phyloP scores from a whole-genome alignment of 805 yeast genomes.

The Diddensiella caesifluorescens region DNA sequence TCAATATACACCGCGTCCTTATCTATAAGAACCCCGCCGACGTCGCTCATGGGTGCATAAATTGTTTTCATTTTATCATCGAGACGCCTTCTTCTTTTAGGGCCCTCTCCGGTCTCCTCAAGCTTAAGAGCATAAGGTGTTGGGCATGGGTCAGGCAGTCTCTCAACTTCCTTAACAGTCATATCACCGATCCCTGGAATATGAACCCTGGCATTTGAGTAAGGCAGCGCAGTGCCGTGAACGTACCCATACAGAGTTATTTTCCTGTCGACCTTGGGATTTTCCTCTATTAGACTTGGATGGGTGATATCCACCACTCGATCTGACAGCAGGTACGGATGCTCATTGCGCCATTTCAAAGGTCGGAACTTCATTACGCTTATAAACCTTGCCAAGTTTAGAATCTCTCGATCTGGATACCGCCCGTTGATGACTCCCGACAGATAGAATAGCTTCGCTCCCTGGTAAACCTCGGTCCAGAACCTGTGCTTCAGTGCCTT shows the following conservation, averaged over 20 bases:
- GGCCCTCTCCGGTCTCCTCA: slow-evolving; percentile 52
- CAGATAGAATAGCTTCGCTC: slow-evolving; percentile 90
- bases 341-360: slow-evolving; percentile 98
- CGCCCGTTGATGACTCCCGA: slow-evolving; percentile 96
- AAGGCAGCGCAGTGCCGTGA: slow-evolving; percentile 84
- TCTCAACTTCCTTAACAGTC: slow-evolving; percentile 68
- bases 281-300: slow-evolving; percentile 71
- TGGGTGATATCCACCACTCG: slow-evolving; percentile 92
- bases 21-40: slow-evolving; percentile 96
- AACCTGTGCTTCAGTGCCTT: slow-evolving; percentile 88
- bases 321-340: slow-evolving; percentile 88
- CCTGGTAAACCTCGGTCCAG: slow-evolving; percentile 99
- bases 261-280: slow-evolving; percentile 81
- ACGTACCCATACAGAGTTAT: slow-evolving; percentile 90
- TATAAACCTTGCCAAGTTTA: slow-evolving; percentile 85
- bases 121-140: slow-evolving; percentile 89
- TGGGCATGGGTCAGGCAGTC: slow-evolving; percentile 97
- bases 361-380: slow-evolving; percentile 98
- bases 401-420: slow-evolving; percentile 93
- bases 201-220: slow-evolving; percentile 69
- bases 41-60: slow-evolving; percentile 99
- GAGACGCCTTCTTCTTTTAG: slow-evolving; percentile 72
- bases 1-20: slow-evolving; percentile 96
- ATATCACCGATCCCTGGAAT: slow-evolving; percentile 95
- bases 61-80: slow-evolving; percentile 92